A percentile compares a stretch with the other conserved stretches of the same genome.
phyloP scores from a whole-genome alignment of 1,139 yeast genomes.

The Zygosaccharomyces sapae region DNA sequence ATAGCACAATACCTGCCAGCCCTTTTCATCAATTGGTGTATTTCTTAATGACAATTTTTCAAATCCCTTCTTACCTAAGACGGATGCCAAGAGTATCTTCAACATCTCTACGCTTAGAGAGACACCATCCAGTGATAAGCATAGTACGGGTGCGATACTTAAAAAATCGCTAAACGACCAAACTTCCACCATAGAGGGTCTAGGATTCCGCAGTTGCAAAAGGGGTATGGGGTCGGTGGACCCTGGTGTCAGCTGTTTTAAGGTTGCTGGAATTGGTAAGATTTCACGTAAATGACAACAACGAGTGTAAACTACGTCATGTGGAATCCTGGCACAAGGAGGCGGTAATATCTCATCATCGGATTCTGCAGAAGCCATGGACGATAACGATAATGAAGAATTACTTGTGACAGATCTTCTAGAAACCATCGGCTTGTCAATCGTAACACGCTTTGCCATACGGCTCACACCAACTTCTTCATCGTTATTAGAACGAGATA shows the following conservation, averaged over 20 bases:
- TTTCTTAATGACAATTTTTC: slow-evolving; percentile 68
- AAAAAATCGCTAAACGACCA: slow-evolving; percentile 72
- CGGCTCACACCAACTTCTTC: slow-evolving; percentile 45
- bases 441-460: slow-evolving; percentile 43
- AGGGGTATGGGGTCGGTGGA: slow-evolving; percentile 64
- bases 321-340: slow-evolving; percentile 36
- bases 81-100: slow-evolving; percentile 55
- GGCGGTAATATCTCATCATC: slow-evolving; percentile 32
- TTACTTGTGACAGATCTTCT: slow-evolving; percentile 31
- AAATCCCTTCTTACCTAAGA: slow-evolving; percentile 55
- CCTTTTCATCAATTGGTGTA: slow-evolving; percentile 61
- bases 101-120: slow-evolving; percentile 60
- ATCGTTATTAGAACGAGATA: slow-evolving; percentile 34
- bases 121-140: slow-evolving; percentile 69
- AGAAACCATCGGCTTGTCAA: slow-evolving; percentile 50
- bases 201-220: slow-evolving; percentile 63
- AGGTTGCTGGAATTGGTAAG: slow-evolving; percentile 85
- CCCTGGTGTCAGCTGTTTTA: slow-evolving; percentile 72
- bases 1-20: slow-evolving; percentile 71
- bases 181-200: slow-evolving; percentile 70
- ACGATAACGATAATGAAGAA: slow-evolving; percentile 27
- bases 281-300: slow-evolving; percentile 93
- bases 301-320: slow-evolving; percentile 76
- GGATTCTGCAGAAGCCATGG: slow-evolving; percentile 19
- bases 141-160: slow-evolving; percentile 66